Evolutionary conservation across 1,284 basidiomycete species (phyloP).

Genomic region (Hymenochaete sp.): DNA sequence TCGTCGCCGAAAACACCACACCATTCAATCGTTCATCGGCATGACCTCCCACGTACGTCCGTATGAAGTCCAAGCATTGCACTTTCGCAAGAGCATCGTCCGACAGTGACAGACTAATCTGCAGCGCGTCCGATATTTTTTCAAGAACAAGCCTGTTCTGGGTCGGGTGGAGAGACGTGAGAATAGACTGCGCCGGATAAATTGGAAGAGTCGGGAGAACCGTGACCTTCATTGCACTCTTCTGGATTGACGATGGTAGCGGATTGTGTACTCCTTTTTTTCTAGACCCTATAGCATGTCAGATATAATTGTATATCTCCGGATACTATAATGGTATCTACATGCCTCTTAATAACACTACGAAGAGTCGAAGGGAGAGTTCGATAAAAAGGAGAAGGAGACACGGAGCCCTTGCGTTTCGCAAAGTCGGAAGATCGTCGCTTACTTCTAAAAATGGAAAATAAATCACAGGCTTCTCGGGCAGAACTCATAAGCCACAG

Average conservation of each 20-base stretch:
- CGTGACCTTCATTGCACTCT: conserved; percentile 9
- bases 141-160: conserved; percentile 41
- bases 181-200: conserved; percentile 45
- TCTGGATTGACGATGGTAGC: background rate
- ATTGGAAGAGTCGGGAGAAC: conserved; percentile 28
- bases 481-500: no score
- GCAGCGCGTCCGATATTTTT: conserved; percentile 40
- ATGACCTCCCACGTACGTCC: conserved; percentile 47
- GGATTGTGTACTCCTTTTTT: background rate
- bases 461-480: no score
- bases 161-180: conserved; percentile 44
- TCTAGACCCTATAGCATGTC: background rate
- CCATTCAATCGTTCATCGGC: conserved; percentile 42
- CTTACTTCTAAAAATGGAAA: no score
- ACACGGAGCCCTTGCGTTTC: no score
- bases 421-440: no score
- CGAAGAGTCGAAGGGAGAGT: no score
- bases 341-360: no score
- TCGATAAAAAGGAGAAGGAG: no score
- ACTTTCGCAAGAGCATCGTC: conserved; percentile 36
- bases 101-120: conserved; percentile 38
- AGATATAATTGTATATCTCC: background rate
- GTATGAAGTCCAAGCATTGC: conserved; percentile 41
- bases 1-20: conserved; percentile 47
- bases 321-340: background rate